Percentiles rank a stretch among this genome's conserved stretches.
phyloP scores from a whole-genome alignment of 2,329 filamentous ascomycete genomes.

The Exutisphaerella laricina region DNA sequence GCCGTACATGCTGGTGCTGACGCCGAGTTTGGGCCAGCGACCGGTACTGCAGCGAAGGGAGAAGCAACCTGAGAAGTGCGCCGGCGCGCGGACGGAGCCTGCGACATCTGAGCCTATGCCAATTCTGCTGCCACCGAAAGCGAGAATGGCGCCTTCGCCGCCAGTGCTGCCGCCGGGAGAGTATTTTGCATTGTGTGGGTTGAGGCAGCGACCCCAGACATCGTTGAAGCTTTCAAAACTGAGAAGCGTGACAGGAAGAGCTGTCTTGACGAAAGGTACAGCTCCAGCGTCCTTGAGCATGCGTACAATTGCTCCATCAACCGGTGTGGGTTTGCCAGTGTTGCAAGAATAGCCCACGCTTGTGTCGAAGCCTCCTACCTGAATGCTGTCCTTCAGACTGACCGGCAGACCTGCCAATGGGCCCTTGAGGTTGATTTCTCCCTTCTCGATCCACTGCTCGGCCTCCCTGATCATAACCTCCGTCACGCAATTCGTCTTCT shows the following conservation, averaged over 20 bases:
- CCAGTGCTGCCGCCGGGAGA: constrained; percentile 85
- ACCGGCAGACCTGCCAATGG: constrained; percentile 83
- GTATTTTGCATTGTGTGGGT: constrained; percentile 78
- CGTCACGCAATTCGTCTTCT: constrained; percentile 83
- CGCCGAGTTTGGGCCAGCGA: constrained; percentile 79
- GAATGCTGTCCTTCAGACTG: constrained; percentile 70
- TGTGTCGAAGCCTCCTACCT: constrained; percentile 76
- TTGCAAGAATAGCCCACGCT: constrained; percentile 74
- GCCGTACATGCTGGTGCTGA: constrained; percentile 82
- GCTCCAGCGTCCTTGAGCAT: constrained; percentile 82
- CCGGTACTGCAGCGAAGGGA: constrained; percentile 81
- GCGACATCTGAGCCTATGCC: constrained; percentile 89
- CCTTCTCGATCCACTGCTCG: constrained; percentile 60
- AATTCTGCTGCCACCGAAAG: constrained; percentile 74
- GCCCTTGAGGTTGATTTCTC: constrained; percentile 65
- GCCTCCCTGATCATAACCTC: constrained; percentile 77
- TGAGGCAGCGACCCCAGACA: constrained; percentile 76
- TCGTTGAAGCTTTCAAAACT: constrained; percentile 77
- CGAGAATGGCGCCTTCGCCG: constrained; percentile 75
- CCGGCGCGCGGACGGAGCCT: constrained; percentile 78
- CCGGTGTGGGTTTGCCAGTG: constrained; percentile 57
- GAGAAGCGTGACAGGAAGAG: constrained; percentile 76
- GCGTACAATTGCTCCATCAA: constrained; percentile 68
- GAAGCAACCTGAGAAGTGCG: constrained; percentile 87
- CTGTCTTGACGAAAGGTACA: constrained; percentile 89